Evolutionary conservation across 768 basidiomycete genomes (phyloP), one percentile per base, ranked within the genome.

Genomic region (Agaricus sinodeliciosus): DNA sequence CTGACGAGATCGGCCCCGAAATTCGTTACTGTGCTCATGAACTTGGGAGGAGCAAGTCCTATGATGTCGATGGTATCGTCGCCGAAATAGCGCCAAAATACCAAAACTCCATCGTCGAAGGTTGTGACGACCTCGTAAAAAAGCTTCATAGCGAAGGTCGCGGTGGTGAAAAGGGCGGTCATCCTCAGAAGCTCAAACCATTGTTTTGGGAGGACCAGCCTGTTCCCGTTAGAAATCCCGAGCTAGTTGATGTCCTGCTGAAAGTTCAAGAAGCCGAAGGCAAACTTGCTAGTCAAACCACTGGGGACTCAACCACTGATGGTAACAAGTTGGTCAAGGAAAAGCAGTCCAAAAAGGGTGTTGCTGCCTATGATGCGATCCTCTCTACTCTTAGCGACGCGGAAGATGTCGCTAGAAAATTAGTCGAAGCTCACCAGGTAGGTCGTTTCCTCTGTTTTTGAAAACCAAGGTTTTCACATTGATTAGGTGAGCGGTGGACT

Each of bases 21-120:
- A 92, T 98, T 49, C 76, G 95, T 42, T 87, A 94, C 68, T 92
- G 87, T 59, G 94, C 94, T 0, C 95, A 97, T 61, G 85, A 92
- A 61, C 73, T 94, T 12, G 90, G 92, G 1, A 74, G 82, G 48
- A 73, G 73, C 40, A 85, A 82, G 60, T 84, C 89, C 3, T 94
- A 94, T 67, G 90, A 93, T 63, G 71, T 93, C 27, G 85, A 89
- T 57, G 79, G 74, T 3, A 86, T 94, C 57, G 85, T 82, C 16
- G 69, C 72, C 4, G 85, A 87, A 51, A 63, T 89, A 11, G 77
- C 84, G 2, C 69, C 76, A 0, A 72, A 73, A 55, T 77, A 84
- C 56, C 73, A 77, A 48, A 76, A 76, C 43, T 69, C 80, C 42
- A 72, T 90, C 18, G 84, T 90, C 1, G 80, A 83, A 47, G 78